Conservation (phyloP, 192 early-diverging fungal genomes). For the Linnemannia schmuckeri region DNA sequence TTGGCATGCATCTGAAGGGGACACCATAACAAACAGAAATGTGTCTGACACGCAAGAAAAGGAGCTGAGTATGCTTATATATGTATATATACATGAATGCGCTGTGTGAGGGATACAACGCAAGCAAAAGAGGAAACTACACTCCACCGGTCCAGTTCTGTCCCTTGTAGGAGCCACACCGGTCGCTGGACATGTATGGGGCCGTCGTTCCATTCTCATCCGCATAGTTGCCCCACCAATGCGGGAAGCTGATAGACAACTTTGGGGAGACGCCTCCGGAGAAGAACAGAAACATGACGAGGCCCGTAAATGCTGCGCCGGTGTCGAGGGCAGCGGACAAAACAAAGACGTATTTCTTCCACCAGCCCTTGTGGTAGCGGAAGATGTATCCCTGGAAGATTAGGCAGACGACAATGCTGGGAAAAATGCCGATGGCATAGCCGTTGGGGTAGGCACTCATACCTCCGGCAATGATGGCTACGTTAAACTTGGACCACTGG, state of each 20-base stretch:
- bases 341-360: slow-evolving; percentile 76
- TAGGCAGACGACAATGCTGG: slow-evolving; percentile 39
- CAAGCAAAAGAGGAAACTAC: background rate
- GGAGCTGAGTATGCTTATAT: background rate
- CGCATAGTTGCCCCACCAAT: slow-evolving; percentile 8
- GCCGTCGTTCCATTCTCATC: background rate
- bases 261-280: slow-evolving; percentile 45
- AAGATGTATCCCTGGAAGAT: slow-evolving; percentile 67
- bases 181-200: slow-evolving; percentile 22
- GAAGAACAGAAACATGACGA: slow-evolving; percentile 61
- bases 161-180: slow-evolving; percentile 12
- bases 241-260: background rate
- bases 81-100: background rate
- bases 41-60: background rate
- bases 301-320: slow-evolving; percentile 60
- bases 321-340: slow-evolving; percentile 71
- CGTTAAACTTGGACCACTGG: slow-evolving; percentile 59
- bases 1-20: background rate
- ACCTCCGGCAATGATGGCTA: slow-evolving; percentile 66
- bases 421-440: slow-evolving; percentile 47
- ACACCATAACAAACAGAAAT: background rate
- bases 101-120: no score
- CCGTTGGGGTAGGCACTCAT: slow-evolving; percentile 65
- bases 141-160: slow-evolving; percentile 17
- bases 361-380: slow-evolving; percentile 66